Base-by-base conservation (phyloP, 305 asterid species). In the Solanum hybrid region DNA sequence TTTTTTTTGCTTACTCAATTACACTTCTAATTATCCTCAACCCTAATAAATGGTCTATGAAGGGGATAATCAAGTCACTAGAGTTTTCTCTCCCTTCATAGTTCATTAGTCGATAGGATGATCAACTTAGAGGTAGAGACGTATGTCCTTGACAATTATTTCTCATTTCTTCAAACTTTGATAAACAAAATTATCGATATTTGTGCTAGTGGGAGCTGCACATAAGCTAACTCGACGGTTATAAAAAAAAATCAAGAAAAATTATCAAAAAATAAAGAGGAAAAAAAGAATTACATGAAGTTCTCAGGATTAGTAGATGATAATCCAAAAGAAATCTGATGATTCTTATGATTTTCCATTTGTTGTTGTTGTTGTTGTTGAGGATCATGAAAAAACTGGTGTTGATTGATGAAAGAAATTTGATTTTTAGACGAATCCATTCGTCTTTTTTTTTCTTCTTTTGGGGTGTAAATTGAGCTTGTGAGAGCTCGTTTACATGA, bases 271-370 rank as follows among this genome's bases (percentile, higher is more conserved):
- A 46, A 46, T 46, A 46, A 42, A 42, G 18, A 42, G 18, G 18
- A 42, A 39, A 11, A 11, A 8, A n/a, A 22, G 3, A 31, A 77
- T 90, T 94, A 94, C 98, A 96, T 90, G 94, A 92, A 96, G 91
- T 87, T 89, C 69, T 91, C 91, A 31, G 96, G 88, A 20, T 3
- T 97, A 64, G 89, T 35, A 91, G 98, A 64, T 92, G 93, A 93
- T 96, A 93, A 92, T 83, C 94, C 96, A 57, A 96, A 96, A 2
- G 98, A 93, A 36, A 95, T 96, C 92, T 94, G 97, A 90, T 77
- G 42, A 82, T 26, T 16, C 29, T 26, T 40, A 14, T 94, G 91
- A 87, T 89, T 91, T 40, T 92, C 89, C 31, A 93, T 91, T 37
- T 91, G 94, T 2, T 92, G 93, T 5, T 89, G 90, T 34, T 89